Conservation (phyloP, 306 rosid genomes). For the Sesbania bispinosa region DNA sequence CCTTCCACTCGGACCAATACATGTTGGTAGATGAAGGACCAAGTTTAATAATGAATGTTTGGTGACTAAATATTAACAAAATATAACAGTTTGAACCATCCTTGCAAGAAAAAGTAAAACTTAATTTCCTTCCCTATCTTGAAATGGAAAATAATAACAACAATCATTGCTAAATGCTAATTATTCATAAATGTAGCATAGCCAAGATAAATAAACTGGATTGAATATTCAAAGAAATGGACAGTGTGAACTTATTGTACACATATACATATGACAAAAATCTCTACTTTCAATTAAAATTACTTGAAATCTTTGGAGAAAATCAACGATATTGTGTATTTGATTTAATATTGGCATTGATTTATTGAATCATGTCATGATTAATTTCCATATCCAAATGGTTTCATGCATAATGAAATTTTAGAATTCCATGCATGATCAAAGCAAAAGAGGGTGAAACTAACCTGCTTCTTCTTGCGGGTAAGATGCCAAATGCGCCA, state of each 20-base stretch:
- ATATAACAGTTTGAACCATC: not conserved
- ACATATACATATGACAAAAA: not conserved
- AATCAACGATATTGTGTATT: too few relatives aligned
- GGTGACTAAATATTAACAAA: not conserved
- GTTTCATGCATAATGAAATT: too few relatives aligned
- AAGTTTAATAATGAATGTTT: not conserved
- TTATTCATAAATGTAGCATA: not conserved
- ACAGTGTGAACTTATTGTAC: not conserved
- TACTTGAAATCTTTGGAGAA: not conserved
- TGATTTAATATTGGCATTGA: too few relatives aligned
- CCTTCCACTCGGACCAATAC: too few relatives aligned
- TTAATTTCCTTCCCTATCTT: not conserved
- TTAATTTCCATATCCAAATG: too few relatives aligned
- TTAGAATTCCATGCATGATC: too few relatives aligned
- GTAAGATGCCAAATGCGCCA: conserved; percentile 99
- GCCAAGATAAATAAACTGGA: not conserved
- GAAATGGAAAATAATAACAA: not conserved
- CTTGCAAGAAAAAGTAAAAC: not conserved
- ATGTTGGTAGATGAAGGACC: not conserved
- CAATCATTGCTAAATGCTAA: not conserved
- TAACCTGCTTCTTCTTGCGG: conserved; percentile 67
- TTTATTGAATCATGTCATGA: too few relatives aligned
- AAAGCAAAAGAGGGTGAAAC: too few relatives aligned
- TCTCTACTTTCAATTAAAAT: not conserved
- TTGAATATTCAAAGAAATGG: not conserved